A percentile compares a stretch with the other conserved stretches of the same genome.
These are phyloP conservation scores for Delitschia confertaspora DNA, from an alignment of 495 filamentous ascomycete genomes.

Conservation along the genomic window DNA sequence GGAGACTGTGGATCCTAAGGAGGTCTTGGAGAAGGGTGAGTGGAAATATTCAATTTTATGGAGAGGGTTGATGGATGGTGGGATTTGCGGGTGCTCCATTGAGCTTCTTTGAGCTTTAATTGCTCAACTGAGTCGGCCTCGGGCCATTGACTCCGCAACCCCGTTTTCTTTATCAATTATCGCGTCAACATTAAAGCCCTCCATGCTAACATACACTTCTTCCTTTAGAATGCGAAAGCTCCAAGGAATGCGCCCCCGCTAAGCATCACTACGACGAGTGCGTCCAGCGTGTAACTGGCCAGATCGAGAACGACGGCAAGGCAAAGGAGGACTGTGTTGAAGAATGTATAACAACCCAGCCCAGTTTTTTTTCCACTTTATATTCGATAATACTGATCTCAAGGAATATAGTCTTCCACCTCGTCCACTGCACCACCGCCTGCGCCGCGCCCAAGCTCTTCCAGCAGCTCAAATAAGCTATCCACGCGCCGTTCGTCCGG, in stretches of 20 bases:
- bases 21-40: slow-evolving; percentile 83
- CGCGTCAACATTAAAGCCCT: too few relatives aligned
- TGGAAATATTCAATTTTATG: slow-evolving; percentile 29
- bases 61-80: background rate
- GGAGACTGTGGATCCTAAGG: slow-evolving; percentile 80
- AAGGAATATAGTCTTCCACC: slow-evolving; percentile 84
- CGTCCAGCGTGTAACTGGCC: slow-evolving; percentile 78
- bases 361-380: slow-evolving; percentile 32
- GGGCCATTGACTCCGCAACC: too few relatives aligned
- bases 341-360: too few relatives aligned
- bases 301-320: slow-evolving; percentile 56
- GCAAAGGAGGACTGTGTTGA: slow-evolving; percentile 92
- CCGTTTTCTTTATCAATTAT: too few relatives aligned
- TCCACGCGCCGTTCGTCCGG: background rate
- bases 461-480: slow-evolving; percentile 67
- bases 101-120: too few relatives aligned
- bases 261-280: slow-evolving; percentile 99
- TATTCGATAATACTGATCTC: slow-evolving; percentile 1
- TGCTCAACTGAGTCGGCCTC: too few relatives aligned
- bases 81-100: too few relatives aligned
- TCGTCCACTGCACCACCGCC: slow-evolving; percentile 80
- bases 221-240: slow-evolving; percentile 70
- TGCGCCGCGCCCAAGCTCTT: slow-evolving; percentile 97
- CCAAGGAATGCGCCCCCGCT: slow-evolving; percentile 68
- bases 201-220: too few relatives aligned